A percentile compares a stretch with the other conserved stretches of the same genome.
Evolutionary conservation across 805 yeast genomes (phyloP).

Genomic region (Wickerhamiella parazyma): DNA sequence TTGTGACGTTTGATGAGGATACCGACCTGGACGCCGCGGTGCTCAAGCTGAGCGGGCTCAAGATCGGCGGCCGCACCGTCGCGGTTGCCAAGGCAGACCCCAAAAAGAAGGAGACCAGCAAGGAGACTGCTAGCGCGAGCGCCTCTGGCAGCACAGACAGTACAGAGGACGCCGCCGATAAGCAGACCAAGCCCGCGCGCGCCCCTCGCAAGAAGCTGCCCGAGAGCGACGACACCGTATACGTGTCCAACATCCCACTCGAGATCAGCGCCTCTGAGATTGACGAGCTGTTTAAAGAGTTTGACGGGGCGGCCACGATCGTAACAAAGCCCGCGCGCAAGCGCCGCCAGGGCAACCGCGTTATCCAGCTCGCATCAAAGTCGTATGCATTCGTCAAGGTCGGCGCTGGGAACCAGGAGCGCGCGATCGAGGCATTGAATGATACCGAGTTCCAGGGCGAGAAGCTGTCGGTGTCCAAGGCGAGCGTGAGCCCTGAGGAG

Average conservation of each 20-base stretch:
- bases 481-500: slow-evolving; percentile 7
- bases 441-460: slow-evolving; percentile 57
- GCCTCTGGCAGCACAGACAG: not conserved
- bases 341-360: not conserved
- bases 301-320: slow-evolving; percentile 25
- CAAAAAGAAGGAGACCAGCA: slow-evolving; percentile 9
- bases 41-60: not conserved
- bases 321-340: slow-evolving; percentile 13
- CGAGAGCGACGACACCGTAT: slow-evolving; percentile 42
- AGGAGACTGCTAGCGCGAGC: slow-evolving; percentile 9
- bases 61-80: not conserved
- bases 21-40: slow-evolving; percentile 2
- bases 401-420: slow-evolving; percentile 44
- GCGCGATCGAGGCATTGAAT: slow-evolving; percentile 59
- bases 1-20: slow-evolving; percentile 1
- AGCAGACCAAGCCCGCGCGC: slow-evolving; percentile 8
- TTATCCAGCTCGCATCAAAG: slow-evolving; percentile 13
- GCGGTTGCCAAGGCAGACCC: not conserved
- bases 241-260: slow-evolving; percentile 46
- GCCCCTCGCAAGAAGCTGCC: slow-evolving; percentile 21
- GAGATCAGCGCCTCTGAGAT: slow-evolving; percentile 36
- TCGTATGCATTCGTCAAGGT: slow-evolving; percentile 45
- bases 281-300: slow-evolving; percentile 28
- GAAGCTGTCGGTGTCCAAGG: slow-evolving; percentile 41
- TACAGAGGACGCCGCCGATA: slow-evolving; percentile 5